Base-by-base conservation (phyloP, 2,329 filamentous ascomycete species). In the Penicillium frequentans region DNA sequence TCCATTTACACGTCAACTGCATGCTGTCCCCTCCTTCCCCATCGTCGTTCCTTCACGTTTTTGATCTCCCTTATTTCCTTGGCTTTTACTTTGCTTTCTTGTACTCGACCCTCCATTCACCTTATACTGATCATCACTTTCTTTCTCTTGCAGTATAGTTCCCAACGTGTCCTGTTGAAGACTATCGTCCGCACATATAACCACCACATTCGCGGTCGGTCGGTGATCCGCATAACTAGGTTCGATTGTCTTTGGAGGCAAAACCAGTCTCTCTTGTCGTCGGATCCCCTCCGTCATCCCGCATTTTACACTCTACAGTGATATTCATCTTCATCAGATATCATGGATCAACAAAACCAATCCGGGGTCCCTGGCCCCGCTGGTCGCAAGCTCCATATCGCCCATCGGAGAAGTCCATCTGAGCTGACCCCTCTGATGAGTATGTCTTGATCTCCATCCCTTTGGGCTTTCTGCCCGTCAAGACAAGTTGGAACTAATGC, bases 381-480 rank as follows among this genome's bases (percentile, higher is more conserved):
- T 74, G 92, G 92, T 73, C 92, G 93, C 74, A 89, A 93, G 75
- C 86, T 98, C 75, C 93, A 98, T 81, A 97, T 98, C 79, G 93
- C 93, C 72, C 93, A 98, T 82, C 90, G 93, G 74, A 89, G 93
- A 78, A 97, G 92, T 80, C 95, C 93, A 64, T 98, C 95, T 67
- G 95, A 98, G 84, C 84, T 98, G 77, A 98, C 93, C 58, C 95
- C 93, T 64, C 82, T 98, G 77, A 96, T 98, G 90, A 96, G 92
- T 91, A 91, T 86, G 91, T 91, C 37, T 9, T 29, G 19, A 21
- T 35, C 16, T 35, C 37, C 16, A 29, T 39, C 31, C 6, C 13
- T 23, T 19, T 26, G 31, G 23, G n/a, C 50, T 44, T 21, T 23
- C 39, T 14, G 11, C n/a, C 6, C 11, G 19, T n/a, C 35, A 39